phyloP scores from a whole-genome alignment of 768 basidiomycete genomes.

The Cyclocybe aegerita region DNA sequence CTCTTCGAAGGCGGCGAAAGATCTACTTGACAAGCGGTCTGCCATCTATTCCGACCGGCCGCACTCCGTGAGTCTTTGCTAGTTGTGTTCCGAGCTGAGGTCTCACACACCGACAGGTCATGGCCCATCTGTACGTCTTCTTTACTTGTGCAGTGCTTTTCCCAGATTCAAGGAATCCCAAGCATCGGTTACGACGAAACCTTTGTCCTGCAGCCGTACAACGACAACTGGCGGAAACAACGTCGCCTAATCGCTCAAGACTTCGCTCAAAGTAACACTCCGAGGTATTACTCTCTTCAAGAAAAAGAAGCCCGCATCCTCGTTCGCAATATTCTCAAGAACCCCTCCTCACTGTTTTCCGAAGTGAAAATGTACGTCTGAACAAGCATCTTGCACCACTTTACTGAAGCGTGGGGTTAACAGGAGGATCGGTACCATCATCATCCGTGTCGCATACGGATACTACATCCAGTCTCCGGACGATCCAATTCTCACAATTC shows the following conservation, averaged over 20 bases:
- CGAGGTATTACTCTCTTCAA: conserved; percentile 6
- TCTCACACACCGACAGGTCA: conserved; percentile 58
- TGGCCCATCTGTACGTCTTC: conserved; percentile 6
- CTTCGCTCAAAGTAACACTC: background rate
- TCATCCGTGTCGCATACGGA: conserved; percentile 51
- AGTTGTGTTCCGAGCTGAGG: too few relatives aligned
- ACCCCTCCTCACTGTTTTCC: conserved; percentile 19
- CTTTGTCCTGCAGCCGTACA: conserved; percentile 36
- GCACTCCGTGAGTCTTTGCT: conserved; percentile 4
- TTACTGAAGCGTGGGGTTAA: background rate
- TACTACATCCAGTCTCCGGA: conserved; percentile 45
- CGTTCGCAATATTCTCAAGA: conserved; percentile 7
- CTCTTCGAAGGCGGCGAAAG: conserved; percentile 13
- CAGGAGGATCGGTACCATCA: conserved; percentile 47
- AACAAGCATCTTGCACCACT: background rate
- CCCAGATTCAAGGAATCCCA: background rate
- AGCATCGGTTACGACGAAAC: conserved; percentile 36
- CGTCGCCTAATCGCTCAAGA: conserved; percentile 20
- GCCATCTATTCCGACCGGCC: conserved; percentile 19
- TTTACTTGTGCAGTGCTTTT: background rate
- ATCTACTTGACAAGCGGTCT: conserved; percentile 19
- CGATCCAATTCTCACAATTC: conserved; percentile 46
- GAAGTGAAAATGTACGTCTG: conserved; percentile 22
- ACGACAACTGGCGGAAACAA: conserved; percentile 31
- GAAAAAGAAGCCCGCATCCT: conserved; percentile 4